A percentile compares a stretch with the other conserved stretches of the same genome.
Conservation (phyloP, 2,329 filamentous ascomycete genomes). For the Samsoniella hepiali region DNA sequence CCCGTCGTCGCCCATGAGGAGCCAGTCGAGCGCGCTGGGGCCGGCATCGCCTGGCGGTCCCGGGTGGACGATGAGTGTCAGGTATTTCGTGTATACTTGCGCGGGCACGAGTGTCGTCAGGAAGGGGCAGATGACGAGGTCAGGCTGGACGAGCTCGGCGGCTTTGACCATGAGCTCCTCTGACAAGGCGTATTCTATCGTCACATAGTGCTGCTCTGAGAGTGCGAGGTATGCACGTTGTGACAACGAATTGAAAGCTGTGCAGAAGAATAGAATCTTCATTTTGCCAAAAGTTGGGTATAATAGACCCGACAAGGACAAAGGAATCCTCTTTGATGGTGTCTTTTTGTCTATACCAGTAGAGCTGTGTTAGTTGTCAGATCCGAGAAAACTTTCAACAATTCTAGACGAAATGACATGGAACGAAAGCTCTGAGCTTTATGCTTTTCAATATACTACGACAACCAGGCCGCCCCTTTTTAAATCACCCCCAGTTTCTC, state of each 20-base stretch:
- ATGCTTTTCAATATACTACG: background rate
- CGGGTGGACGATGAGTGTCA: constrained; percentile 41
- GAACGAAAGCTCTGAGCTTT: background rate
- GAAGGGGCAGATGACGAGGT: constrained; percentile 42
- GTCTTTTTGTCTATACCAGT: background rate
- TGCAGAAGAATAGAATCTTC: constrained; percentile 43
- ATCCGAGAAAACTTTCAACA: background rate
- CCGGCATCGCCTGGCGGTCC: constrained; percentile 41
- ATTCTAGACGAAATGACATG: background rate
- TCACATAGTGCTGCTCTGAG: constrained; percentile 35
- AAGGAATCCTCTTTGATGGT: background rate
- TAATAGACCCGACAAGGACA: background rate
- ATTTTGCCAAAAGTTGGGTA: constrained; percentile 24
- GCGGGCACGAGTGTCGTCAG: constrained; percentile 37
- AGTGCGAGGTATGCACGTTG: constrained; percentile 38
- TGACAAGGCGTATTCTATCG: constrained; percentile 38
- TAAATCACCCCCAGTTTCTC: background rate
- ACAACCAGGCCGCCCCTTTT: background rate
- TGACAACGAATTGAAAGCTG: constrained; percentile 43
- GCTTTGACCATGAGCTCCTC: constrained; percentile 36
- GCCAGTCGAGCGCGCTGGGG: constrained; percentile 41
- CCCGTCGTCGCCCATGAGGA: constrained; percentile 42
- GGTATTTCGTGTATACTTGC: constrained; percentile 34
- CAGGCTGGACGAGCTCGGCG: constrained; percentile 34
- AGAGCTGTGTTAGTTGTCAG: background rate